phyloP scores from a whole-genome alignment of 176 grass and related monocot genomes.

The Rhynchospora pubera region DNA sequence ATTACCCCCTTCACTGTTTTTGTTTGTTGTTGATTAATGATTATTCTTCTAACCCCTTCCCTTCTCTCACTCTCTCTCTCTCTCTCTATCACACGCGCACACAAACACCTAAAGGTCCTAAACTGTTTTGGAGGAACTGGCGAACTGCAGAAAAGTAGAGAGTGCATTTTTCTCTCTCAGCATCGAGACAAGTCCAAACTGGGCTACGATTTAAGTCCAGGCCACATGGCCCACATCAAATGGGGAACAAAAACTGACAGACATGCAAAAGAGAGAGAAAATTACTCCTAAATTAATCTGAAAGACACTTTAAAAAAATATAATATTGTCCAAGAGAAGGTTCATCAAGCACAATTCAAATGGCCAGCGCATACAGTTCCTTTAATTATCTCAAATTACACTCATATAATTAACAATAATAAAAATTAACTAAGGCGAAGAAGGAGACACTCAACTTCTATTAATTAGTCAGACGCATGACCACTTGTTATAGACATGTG shows the following conservation, averaged over 20 bases:
- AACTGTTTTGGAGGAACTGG: background rate
- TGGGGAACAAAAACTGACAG: background rate
- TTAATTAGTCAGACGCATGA: conserved; percentile 90
- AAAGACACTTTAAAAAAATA: background rate
- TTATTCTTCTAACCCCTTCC: no score
- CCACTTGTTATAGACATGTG: conserved; percentile 74
- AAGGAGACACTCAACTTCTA: conserved; percentile 82
- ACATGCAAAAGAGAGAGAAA: background rate
- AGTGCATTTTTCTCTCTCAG: background rate
- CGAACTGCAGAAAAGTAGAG: background rate
- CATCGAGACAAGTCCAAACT: background rate
- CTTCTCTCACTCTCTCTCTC: no score
- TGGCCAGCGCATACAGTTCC: background rate
- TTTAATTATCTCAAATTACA: background rate
- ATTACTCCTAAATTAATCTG: background rate
- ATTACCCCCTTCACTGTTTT: no score
- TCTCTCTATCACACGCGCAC: no score
- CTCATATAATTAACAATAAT: background rate
- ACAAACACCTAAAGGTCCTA: no score
- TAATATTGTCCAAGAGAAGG: background rate
- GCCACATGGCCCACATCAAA: background rate
- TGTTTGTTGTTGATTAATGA: no score
- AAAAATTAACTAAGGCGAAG: conserved; percentile 51
- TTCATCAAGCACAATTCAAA: background rate
- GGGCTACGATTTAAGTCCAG: background rate